Base-by-base conservation (phyloP, 495 filamentous ascomycete species). In the Xylaria sp. region DNA sequence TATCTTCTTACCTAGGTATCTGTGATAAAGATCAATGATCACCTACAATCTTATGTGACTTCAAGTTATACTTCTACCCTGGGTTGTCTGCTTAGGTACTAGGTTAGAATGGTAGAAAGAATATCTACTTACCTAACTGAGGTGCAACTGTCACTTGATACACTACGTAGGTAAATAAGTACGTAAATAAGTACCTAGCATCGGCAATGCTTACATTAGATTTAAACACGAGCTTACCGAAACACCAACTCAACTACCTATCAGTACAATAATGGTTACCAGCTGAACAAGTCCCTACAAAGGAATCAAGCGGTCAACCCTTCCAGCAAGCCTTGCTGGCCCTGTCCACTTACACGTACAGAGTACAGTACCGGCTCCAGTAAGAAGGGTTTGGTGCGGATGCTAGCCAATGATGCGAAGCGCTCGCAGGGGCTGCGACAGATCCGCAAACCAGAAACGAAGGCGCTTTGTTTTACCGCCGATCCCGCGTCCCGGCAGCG, bases 371-470 rank as follows among this genome's bases (percentile, higher is more conserved):
- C 5, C 3, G 9, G 14, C 29, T 58, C 29, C 1, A 5, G 52
- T 29, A 29, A 5, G 2, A n/a, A n/a, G n/a, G n/a, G 21, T 5
- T 53, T 29, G 50, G 50, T 29, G 29, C 50, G 50, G 55, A 58
- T 33, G 57, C 57, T 37, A 24, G 37, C 59, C 59, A 62, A 62
- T 62, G 59, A 62, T 62, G 59, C 52, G 57, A 21, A 61, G 57
- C 53, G 68, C 29, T 58, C 14, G 29, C 33, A 68, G 65, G 53
- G 50, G 53, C 69, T 76, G 74, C 57, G 63, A 76, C 74, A 76
- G 71, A 76, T 76, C 74, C 69, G 69, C 74, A 63, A 65, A 72
- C 61, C 71, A 67, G 71, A 76, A 76, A 76, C 74, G 46, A 68
- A 70, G 66, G 71, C 67, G 58, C 64, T 66, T 58, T 63, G 70